Base-by-base conservation (phyloP, 2,329 filamentous ascomycete genomes). In the Stachybotrys chlorohalonatus region DNA sequence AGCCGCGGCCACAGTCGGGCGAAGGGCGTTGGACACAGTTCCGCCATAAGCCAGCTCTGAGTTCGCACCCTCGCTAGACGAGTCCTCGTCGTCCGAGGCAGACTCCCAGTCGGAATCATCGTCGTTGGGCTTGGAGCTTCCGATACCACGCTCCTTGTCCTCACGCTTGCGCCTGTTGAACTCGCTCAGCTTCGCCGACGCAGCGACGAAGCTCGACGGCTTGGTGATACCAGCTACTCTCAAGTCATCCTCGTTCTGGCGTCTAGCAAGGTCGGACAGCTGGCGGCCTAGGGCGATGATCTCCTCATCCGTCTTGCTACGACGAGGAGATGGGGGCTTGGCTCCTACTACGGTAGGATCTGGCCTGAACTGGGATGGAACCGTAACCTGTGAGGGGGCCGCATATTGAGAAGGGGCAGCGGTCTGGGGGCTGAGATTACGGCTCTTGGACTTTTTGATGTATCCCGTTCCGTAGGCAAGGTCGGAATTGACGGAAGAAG, bases 401-500 rank as follows among this genome's bases (percentile, higher is more conserved):
- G 36, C 36, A 13, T 9, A 42, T 42, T 42, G 36, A 13, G 36
- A 42, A 13, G 36, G 36, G 36, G 17, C 15, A 17, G 49, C 15
- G 49, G 59, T 62, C 53, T 59, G 59, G 31, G 63, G 63, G 53
- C 65, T 64, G 24, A 63, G 59, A 49, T 60, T 65, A 46, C 64
- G 64, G 53, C 62, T 63, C 57, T 66, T 70, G 8, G 61, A 56
- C 42, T 70, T 69, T 57, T 75, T 76, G 50, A 81, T 72, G 58
- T 79, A 85, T 15, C 83, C 84, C 54, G 72, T 76, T 9, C 85
- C 85, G 64, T 87, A 89, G 9, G 85, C 85, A 57, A 89, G 70
- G 64, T 89, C 86, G 17, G 80, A 82, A 66, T 87, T 83, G 54
- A 87, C 75, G 1, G 84, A 86, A 0, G 84, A 87, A 2, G 82